phyloP scores from a whole-genome alignment of 345 rosid species.

The Moringa oleifera region DNA sequence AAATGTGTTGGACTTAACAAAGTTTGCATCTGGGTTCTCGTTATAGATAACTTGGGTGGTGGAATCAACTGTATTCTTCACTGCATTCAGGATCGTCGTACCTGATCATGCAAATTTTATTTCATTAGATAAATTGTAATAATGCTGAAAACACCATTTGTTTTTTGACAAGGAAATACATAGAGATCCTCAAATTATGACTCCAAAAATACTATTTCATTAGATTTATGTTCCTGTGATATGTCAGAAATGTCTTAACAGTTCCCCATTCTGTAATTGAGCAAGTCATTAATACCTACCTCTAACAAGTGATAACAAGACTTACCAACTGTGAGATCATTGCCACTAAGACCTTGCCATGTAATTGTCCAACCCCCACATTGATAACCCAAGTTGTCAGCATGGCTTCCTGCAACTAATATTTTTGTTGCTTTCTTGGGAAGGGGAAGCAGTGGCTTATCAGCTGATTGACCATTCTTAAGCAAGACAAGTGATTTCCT shows the following conservation, averaged over 20 bases:
- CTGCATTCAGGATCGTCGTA: slow-evolving; percentile 50
- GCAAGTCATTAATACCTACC: neutral
- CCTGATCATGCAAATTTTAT: slow-evolving; percentile 24
- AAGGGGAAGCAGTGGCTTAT: slow-evolving; percentile 49
- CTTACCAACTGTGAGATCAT: slow-evolving; percentile 43
- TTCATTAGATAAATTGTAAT: neutral
- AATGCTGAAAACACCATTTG: too few relatives aligned
- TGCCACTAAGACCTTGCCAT: slow-evolving; percentile 55
- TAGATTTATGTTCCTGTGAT: neutral
- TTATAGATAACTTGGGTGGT: slow-evolving; percentile 41
- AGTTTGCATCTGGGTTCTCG: slow-evolving; percentile 46
- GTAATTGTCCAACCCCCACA: slow-evolving; percentile 71
- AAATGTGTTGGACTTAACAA: slow-evolving; percentile 45
- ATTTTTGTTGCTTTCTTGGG: slow-evolving; percentile 51
- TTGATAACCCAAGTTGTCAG: slow-evolving; percentile 56
- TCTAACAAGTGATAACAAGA: neutral
- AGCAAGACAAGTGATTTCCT: slow-evolving; percentile 62
- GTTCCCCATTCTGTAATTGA: neutral
- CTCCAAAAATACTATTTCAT: too few relatives aligned
- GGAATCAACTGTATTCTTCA: slow-evolving; percentile 44
- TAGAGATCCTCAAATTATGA: too few relatives aligned
- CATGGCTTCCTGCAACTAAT: slow-evolving; percentile 54
- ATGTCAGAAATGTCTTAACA: neutral
- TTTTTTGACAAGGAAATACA: too few relatives aligned
- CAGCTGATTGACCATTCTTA: slow-evolving; percentile 40